Percentiles rank a stretch among this genome's conserved stretches.
Conservation (phyloP, 2,329 filamentous ascomycete species). For the Clonostachys solani region DNA sequence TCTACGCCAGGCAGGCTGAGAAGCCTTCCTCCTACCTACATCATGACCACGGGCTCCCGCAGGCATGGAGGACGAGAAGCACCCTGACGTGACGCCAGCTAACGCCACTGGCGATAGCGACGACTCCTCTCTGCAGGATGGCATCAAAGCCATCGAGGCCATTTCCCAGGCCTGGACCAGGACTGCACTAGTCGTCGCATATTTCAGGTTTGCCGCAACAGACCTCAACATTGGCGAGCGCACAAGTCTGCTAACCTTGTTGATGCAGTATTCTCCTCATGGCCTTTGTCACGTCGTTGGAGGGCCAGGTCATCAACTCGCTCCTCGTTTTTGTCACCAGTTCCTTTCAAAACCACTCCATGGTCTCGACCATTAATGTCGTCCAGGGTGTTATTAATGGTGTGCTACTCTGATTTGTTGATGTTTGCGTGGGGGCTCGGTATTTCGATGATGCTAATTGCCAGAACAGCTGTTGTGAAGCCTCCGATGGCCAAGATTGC, state of each 20-base stretch:
- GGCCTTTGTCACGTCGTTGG: conserved; percentile 13
- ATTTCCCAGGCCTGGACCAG: conserved; percentile 13
- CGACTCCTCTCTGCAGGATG: conserved; percentile 1
- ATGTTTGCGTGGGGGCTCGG: too few relatives aligned
- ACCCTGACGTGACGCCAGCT: too few relatives aligned
- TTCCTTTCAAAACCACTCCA: conserved; percentile 36
- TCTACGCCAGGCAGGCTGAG: too few relatives aligned
- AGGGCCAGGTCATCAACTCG: conserved; percentile 12
- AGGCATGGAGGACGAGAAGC: too few relatives aligned
- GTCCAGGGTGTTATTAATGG: conserved; percentile 47
- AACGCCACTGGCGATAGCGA: too few relatives aligned
- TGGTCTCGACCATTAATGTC: conserved; percentile 38
- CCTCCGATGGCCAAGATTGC: conserved; percentile 51
- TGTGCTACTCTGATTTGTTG: conserved; percentile 19
- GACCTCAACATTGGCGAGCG: too few relatives aligned
- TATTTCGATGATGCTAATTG: too few relatives aligned
- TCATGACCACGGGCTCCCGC: too few relatives aligned
- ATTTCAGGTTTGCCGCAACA: conserved; percentile 7
- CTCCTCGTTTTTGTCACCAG: conserved; percentile 16
- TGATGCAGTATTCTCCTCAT: conserved; percentile 11
- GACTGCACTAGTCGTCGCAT: conserved; percentile 6
- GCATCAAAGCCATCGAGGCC: conserved; percentile 13
- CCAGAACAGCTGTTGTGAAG: conserved; percentile 6
- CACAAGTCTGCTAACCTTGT: too few relatives aligned
- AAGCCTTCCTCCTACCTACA: too few relatives aligned